phyloP scores from a whole-genome alignment of 805 yeast species.

The Scheffersomyces ergatensis region DNA sequence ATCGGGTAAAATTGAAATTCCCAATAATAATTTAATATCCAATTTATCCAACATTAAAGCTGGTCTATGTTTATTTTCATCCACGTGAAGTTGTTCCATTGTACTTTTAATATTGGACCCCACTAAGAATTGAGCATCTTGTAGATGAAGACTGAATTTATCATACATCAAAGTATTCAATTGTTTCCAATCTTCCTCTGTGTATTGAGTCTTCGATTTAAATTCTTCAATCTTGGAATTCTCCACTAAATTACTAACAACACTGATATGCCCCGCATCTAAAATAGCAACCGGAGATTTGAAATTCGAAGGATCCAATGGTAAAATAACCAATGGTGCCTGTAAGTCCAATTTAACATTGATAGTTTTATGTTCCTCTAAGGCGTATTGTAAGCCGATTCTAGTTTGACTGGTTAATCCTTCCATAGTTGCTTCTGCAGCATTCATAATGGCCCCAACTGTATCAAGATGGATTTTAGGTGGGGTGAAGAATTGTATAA shows the following conservation, averaged over 20 bases:
- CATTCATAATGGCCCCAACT: constrained; percentile 84
- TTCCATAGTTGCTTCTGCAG: constrained; percentile 93
- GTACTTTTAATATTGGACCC: constrained; percentile 82
- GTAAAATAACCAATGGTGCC: constrained; percentile 87
- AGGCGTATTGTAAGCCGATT: constrained; percentile 86
- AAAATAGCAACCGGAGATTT: constrained; percentile 85
- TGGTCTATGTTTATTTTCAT: constrained; percentile 34
- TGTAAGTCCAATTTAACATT: constrained; percentile 85
- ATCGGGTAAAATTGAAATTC: constrained; percentile 81
- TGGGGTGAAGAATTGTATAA: constrained; percentile 77
- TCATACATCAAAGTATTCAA: constrained; percentile 86
- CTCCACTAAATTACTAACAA: constrained; percentile 76
- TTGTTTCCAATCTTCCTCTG: constrained; percentile 69
- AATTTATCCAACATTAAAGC: constrained; percentile 73
- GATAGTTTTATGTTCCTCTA: constrained; percentile 91
- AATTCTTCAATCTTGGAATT: constrained; percentile 65
- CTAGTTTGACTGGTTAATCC: constrained; percentile 88
- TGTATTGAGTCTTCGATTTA: constrained; percentile 58
- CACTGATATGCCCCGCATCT: constrained; percentile 94
- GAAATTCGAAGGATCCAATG: constrained; percentile 75
- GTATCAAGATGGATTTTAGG: constrained; percentile 85
- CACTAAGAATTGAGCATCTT: constrained; percentile 84
- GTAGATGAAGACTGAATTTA: constrained; percentile 69
- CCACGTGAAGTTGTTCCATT: constrained; percentile 62
- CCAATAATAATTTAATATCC: constrained; percentile 70